Evolutionary conservation across 2,329 filamentous ascomycete genomes (phyloP).

Genomic region (Ophiostoma quercus): DNA sequence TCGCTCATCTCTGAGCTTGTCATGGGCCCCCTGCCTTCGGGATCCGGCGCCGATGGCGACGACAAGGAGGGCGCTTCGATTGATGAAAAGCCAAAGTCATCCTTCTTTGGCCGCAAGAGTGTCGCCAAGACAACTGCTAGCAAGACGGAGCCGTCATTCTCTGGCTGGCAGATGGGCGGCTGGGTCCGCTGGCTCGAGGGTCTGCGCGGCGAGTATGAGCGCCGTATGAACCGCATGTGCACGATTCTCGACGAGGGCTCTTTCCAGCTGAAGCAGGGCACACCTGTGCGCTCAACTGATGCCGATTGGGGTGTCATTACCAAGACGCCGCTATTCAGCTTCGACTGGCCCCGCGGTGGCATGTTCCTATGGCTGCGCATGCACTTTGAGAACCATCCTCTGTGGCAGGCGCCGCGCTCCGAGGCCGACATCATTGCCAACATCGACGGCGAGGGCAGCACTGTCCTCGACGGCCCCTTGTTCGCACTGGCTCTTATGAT

Average conservation of each 20-base stretch:
- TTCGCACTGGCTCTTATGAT: conserved; percentile 65
- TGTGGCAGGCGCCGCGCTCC: conserved; percentile 44
- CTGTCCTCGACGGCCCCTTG: conserved; percentile 47
- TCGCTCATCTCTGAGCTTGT: conserved; percentile 71
- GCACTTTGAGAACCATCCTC: conserved; percentile 66
- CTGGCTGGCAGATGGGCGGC: conserved; percentile 71
- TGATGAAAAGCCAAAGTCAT: conserved; percentile 28
- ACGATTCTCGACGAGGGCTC: conserved; percentile 63
- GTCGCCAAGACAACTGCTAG: conserved; percentile 22
- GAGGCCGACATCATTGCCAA: conserved; percentile 14
- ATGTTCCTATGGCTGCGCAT: conserved; percentile 88
- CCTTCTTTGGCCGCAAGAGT: conserved; percentile 7
- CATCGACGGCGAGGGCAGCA: conserved; percentile 19
- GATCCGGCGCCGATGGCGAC: conserved; percentile 5
- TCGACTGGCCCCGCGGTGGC: conserved; percentile 74
- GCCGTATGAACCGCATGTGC: conserved; percentile 78
- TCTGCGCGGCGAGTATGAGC: conserved; percentile 75
- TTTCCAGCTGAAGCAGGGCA: conserved; percentile 60
- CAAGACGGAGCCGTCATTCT: conserved; percentile 34
- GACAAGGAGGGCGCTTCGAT: background rate
- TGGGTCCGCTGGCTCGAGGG: conserved; percentile 91
- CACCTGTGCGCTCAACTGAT: conserved; percentile 39
- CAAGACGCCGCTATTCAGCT: conserved; percentile 68
- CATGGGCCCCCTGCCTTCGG: conserved; percentile 60
- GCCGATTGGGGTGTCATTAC: conserved; percentile 70